Percentiles rank a stretch among this genome's conserved stretches.
These are phyloP conservation scores for Dipteronia sinensis DNA, from an alignment of 345 rosid species.

Conservation along the genomic window DNA sequence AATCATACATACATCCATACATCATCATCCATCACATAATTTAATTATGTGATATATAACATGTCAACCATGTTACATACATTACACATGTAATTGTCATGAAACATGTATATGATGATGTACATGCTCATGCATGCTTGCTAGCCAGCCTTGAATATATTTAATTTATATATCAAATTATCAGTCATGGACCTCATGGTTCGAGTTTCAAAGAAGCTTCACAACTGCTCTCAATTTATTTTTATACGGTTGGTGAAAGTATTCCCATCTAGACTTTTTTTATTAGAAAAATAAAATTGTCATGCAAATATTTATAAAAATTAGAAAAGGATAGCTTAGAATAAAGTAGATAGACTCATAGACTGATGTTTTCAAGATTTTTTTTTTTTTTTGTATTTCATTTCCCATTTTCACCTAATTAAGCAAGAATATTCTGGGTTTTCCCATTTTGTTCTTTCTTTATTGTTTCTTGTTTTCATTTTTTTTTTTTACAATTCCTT, in stretches of 20 bases:
- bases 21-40: neutral
- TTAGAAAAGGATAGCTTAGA: constrained; percentile 24
- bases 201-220: constrained; percentile 34
- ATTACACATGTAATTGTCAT: neutral
- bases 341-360: constrained; percentile 36
- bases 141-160: neutral
- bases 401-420: too few species aligned
- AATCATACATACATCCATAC: constrained; percentile 10
- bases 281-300: neutral
- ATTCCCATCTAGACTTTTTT: constrained; percentile 20
- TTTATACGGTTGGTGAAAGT: constrained; percentile 24
- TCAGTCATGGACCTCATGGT: neutral
- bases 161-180: neutral
- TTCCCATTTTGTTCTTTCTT: too few species aligned
- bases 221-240: neutral
- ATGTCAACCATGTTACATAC: too few species aligned
- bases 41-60: neutral
- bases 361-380: constrained; percentile 28
- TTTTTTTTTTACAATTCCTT: too few species aligned
- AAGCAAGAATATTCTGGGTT: too few species aligned
- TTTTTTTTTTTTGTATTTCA: too few species aligned
- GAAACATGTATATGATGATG: neutral
- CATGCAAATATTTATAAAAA: constrained; percentile 24
- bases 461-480: too few species aligned
- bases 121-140: neutral